phyloP scores from a whole-genome alignment of 129 eudicot species.

The Tagetes patula region DNA sequence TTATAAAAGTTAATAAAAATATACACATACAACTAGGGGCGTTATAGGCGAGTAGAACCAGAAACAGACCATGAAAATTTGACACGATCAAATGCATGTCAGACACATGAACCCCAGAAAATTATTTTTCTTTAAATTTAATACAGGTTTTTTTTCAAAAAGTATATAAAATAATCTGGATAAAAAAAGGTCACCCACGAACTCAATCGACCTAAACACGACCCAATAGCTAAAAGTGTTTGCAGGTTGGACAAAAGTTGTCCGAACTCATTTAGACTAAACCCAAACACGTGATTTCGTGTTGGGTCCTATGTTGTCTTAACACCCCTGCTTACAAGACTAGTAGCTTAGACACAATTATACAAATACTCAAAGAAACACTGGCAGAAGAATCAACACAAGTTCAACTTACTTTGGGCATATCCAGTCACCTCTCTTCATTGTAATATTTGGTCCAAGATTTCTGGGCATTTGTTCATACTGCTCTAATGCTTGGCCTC shows the following conservation, averaged over 20 bases:
- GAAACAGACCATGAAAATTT: background rate
- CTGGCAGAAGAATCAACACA: slow-evolving; percentile 1
- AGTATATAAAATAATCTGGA: background rate
- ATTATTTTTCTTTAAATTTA: too few relatives aligned
- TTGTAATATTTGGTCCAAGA: slow-evolving; percentile 60
- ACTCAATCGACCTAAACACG: background rate
- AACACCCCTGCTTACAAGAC: background rate
- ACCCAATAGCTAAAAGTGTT: background rate
- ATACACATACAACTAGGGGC: background rate
- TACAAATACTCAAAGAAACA: background rate
- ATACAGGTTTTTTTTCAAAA: background rate
- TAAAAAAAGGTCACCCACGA: background rate
- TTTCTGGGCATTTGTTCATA: slow-evolving; percentile 44
- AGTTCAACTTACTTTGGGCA: slow-evolving; percentile 64
- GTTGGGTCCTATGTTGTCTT: background rate
- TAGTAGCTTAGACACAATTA: slow-evolving; percentile 5
- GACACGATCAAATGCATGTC: background rate
- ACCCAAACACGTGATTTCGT: background rate
- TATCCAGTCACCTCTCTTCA: slow-evolving; percentile 96
- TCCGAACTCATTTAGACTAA: background rate
- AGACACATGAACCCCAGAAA: background rate
- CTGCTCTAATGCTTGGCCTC: slow-evolving; percentile 31
- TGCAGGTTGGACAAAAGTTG: background rate
- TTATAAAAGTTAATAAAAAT: slow-evolving; percentile 1
- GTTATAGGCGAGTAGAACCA: background rate